Percentiles rank a stretch among this genome's conserved stretches.
phyloP scores from a whole-genome alignment of 2,329 filamentous ascomycete genomes.

The Zarea fungicola region DNA sequence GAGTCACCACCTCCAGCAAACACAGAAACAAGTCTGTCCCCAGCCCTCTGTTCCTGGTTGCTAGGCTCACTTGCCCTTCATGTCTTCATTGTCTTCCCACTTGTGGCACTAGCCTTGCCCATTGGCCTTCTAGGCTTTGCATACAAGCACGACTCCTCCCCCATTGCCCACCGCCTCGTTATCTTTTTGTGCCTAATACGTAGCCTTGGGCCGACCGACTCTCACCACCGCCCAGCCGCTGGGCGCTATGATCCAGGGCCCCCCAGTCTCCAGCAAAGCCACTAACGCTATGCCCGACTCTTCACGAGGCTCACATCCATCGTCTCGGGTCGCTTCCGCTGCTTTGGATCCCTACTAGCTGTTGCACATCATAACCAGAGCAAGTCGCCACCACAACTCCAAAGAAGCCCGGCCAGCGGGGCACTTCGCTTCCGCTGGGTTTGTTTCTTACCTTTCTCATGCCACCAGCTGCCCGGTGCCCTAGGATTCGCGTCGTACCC shows the following conservation, averaged over 20 bases:
- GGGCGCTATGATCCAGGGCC: slow-evolving; percentile 10
- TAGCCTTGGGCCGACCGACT: slow-evolving; percentile 11
- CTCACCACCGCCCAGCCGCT: slow-evolving; percentile 10
- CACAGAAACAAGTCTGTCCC: background rate
- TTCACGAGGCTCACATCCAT: slow-evolving; percentile 6
- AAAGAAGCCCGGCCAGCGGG: background rate
- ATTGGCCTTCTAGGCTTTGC: slow-evolving; percentile 1
- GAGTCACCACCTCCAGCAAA: background rate
- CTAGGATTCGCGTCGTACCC: background rate
- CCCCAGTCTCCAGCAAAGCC: slow-evolving; percentile 7
- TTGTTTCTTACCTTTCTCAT: background rate
- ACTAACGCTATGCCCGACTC: background rate
- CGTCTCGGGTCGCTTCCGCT: slow-evolving; percentile 13
- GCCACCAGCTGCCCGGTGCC: background rate
- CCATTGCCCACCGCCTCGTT: slow-evolving; percentile 12
- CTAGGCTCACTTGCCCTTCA: too few relatives aligned
- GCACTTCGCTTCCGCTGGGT: background rate
- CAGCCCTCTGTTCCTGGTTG: too few relatives aligned
- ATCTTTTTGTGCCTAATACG: slow-evolving; percentile 10
- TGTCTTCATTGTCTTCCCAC: too few relatives aligned
- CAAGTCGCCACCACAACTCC: background rate
- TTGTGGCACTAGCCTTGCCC: background rate
- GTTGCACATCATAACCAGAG: background rate
- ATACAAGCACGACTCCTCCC: slow-evolving; percentile 2
- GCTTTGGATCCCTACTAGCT: slow-evolving; percentile 9